A percentile compares a stretch with the other conserved stretches of the same genome.
These are phyloP conservation scores for Blumeriella jaapii DNA, from an alignment of 2,329 filamentous ascomycete genomes.

Conservation along the genomic window DNA sequence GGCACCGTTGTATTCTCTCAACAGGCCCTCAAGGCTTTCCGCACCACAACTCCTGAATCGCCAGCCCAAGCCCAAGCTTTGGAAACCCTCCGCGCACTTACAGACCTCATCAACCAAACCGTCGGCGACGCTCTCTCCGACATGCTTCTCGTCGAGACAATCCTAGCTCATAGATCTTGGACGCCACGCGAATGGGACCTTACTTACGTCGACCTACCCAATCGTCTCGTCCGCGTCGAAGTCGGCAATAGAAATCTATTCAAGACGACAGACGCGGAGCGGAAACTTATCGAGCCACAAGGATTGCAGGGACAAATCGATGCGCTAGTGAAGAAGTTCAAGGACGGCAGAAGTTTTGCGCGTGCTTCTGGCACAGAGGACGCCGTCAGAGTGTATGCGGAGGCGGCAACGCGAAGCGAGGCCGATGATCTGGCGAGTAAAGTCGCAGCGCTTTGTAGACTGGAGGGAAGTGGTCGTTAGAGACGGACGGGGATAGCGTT, in stretches of 20 bases:
- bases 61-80: slow-evolving; percentile 86
- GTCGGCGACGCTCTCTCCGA: slow-evolving; percentile 94
- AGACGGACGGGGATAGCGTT: too few species aligned
- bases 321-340: slow-evolving; percentile 78
- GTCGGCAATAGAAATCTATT: slow-evolving; percentile 83
- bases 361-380: slow-evolving; percentile 93
- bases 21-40: slow-evolving; percentile 68
- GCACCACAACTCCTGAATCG: slow-evolving; percentile 70
- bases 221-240: slow-evolving; percentile 86
- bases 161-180: slow-evolving; percentile 92
- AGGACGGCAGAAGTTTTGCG: slow-evolving; percentile 79
- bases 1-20: slow-evolving; percentile 92
- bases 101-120: slow-evolving; percentile 94
- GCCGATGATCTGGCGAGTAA: slow-evolving; percentile 83
- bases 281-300: slow-evolving; percentile 66
- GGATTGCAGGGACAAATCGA: slow-evolving; percentile 83
- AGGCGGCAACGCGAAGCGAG: slow-evolving; percentile 80
- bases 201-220: slow-evolving; percentile 89
- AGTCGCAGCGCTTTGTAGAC: slow-evolving; percentile 37
- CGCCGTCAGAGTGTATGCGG: slow-evolving; percentile 89
- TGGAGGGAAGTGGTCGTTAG: too few species aligned
- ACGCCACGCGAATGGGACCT: slow-evolving; percentile 80
- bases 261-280: slow-evolving; percentile 84
- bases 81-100: slow-evolving; percentile 70
- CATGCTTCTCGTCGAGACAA: slow-evolving; percentile 89